These are phyloP conservation scores for Diaporthe sp. DNA, from an alignment of 2,329 filamentous ascomycete species.

Conservation along the genomic window DNA sequence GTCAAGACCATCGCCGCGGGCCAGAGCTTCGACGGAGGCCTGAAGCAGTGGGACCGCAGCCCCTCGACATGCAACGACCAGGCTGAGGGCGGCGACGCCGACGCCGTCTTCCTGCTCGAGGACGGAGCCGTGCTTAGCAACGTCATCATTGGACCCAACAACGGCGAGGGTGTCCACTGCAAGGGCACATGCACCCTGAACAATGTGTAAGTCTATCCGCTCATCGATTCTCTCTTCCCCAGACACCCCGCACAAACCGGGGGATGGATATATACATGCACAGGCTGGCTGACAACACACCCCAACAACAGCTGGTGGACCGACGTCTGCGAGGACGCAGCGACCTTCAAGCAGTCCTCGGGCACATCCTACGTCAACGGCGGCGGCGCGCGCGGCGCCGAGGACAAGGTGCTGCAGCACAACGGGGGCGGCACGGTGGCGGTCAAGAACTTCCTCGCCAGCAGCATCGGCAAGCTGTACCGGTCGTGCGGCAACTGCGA, in stretches of 20 bases:
- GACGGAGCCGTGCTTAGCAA: conserved; percentile 64
- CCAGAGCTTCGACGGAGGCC: conserved; percentile 58
- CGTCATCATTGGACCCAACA: conserved; percentile 64
- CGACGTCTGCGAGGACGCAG: conserved; percentile 53
- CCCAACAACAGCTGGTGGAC: conserved; percentile 52
- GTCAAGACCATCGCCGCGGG: conserved; percentile 46
- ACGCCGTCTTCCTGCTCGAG: conserved; percentile 65
- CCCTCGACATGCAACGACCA: conserved; percentile 39
- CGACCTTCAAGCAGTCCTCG: conserved; percentile 52
- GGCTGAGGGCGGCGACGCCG: conserved; percentile 46
- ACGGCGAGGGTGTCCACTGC: conserved; percentile 65
- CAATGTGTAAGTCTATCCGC: conserved; percentile 38
- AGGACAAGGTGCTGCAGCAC: conserved; percentile 56
- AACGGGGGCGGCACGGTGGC: conserved; percentile 53
- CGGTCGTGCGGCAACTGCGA: conserved; percentile 64
- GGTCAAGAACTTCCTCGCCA: conserved; percentile 57
- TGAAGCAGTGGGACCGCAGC: conserved; percentile 47
- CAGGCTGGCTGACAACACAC: conserved; percentile 43
- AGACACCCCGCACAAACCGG: neutral
- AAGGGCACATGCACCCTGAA: conserved; percentile 60
- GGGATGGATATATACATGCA: neutral
- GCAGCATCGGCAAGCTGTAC: conserved; percentile 61
- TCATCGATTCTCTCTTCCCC: neutral
- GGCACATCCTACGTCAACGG: conserved; percentile 55
- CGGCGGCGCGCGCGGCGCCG: conserved; percentile 53